Base-by-base conservation (phyloP, 2,329 filamentous ascomycete species). In the Neonectria ditissima region DNA sequence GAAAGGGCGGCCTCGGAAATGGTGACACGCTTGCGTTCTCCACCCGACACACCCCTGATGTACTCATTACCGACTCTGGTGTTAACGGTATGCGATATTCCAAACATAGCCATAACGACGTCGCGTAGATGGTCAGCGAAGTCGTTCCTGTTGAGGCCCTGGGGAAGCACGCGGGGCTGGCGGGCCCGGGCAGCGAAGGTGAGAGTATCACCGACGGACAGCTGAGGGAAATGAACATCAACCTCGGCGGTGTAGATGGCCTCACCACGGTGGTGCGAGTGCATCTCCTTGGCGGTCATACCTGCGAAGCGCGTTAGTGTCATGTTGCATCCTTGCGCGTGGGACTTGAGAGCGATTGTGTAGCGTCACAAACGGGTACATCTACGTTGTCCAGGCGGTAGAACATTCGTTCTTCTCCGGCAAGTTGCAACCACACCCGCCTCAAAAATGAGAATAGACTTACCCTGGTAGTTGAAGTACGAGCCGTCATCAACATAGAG, bases 211-310 rank as follows among this genome's bases (percentile, higher is more conserved):
- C 91, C 91, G 45, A 95, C 92, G 2, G 87, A 89, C 71, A 96
- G 80, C 80, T 90, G 87, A 13, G 92, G 91, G 74, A 94, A 94
- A 78, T 94, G 92, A 5, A 92, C 90, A 75, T 97, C 93, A 37
- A 92, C 90, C 77, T 96, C 92, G 63, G 92, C 92, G 0, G 92
- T 94, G 80, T 96, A 96, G 76, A 96, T 94, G 65, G 92, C 92
- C 79, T 97, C 93, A 68, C 93, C 93, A 28, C 92, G 89, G 80
- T 95, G 94, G 65, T 87, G 83, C 11, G 87, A 87, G 79, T 92
- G 88, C 91, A 96, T 95, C 74, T 93, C 87, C 73, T 92, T 80
- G 59, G 92, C 85, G 3, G 87, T 81, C 72, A 93, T 84, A 69
- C 90, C 87, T 84, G 64, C 62, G 39, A 26, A 14, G 55, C 67